phyloP scores from a whole-genome alignment of 768 basidiomycete genomes.

The Termitomyces sp. region DNA sequence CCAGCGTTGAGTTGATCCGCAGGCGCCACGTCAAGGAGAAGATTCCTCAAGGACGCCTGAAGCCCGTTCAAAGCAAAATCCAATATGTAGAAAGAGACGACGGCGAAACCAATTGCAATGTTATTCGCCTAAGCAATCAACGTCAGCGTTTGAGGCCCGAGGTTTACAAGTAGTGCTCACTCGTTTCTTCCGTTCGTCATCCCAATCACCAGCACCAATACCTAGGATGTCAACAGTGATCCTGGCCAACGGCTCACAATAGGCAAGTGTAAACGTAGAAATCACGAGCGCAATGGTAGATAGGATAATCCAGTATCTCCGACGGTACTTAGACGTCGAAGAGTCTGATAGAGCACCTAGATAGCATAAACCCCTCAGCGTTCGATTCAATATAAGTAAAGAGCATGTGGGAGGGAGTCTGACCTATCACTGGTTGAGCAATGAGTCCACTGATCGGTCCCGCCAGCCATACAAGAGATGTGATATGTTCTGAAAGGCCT shows the following conservation, averaged over 20 bases:
- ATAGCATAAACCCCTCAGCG: conserved; percentile 28
- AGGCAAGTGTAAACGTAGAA: conserved; percentile 79
- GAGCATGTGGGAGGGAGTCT: conserved; percentile 13
- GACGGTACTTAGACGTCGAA: conserved; percentile 84
- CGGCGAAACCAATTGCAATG: conserved; percentile 80
- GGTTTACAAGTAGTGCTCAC: conserved; percentile 33
- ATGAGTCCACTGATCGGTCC: conserved; percentile 94
- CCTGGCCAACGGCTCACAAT: conserved; percentile 68
- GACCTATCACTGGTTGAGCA: conserved; percentile 97
- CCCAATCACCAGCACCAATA: conserved; percentile 82
- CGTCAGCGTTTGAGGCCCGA: neutral
- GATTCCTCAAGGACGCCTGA: conserved; percentile 88
- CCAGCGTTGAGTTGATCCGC: conserved; percentile 86
- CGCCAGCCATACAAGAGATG: conserved; percentile 92
- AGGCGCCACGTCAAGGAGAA: conserved; percentile 90
- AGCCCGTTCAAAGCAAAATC: conserved; percentile 98
- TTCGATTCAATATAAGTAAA: conserved; percentile 13
- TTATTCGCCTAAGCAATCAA: conserved; percentile 46
- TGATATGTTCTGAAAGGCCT: conserved; percentile 80
- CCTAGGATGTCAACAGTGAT: conserved; percentile 76
- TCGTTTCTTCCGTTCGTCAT: conserved; percentile 62
- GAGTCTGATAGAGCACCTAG: conserved; percentile 94
- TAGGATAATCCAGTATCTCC: conserved; percentile 90
- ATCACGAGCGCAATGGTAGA: conserved; percentile 79
- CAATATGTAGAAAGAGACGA: conserved; percentile 87